A percentile compares a stretch with the other conserved stretches of the same genome.
These are phyloP conservation scores for Dalbergia cultrata DNA, from an alignment of 306 rosid genomes.

Conservation along the genomic window DNA sequence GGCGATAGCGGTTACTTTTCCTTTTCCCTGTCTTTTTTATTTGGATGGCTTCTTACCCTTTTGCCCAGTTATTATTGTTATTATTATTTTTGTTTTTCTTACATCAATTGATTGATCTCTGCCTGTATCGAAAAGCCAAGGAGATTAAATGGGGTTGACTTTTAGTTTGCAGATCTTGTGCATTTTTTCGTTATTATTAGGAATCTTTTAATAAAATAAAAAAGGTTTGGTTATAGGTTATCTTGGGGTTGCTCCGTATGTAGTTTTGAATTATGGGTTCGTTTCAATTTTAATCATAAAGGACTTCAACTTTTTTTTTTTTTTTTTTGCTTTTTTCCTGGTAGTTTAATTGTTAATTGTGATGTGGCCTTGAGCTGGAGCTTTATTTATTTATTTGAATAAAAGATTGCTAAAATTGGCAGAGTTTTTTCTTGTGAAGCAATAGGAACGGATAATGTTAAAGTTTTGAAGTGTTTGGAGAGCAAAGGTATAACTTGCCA, in stretches of 20 bases:
- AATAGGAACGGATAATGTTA: too few relatives aligned
- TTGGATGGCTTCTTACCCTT: neutral
- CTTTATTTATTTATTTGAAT: neutral
- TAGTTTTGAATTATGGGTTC: slow-evolving; percentile 22
- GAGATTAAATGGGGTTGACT: neutral
- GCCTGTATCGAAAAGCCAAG: neutral
- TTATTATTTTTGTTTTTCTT: neutral
- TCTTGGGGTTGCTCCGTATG: neutral
- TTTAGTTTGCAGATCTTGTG: slow-evolving; percentile 28
- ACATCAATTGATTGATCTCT: too few relatives aligned
- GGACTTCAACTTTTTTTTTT: neutral
- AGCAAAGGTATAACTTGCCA: neutral
- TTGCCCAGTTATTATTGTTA: neutral
- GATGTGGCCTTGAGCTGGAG: neutral
- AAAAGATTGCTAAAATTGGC: neutral
- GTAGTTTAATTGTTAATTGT: neutral
- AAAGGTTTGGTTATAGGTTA: neutral
- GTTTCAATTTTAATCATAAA: slow-evolving; percentile 11
- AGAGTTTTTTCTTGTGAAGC: neutral
- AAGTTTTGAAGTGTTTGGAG: neutral
- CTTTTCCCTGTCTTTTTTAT: neutral
- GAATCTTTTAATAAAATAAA: neutral
- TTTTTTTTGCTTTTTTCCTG: neutral
- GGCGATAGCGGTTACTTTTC: slow-evolving; percentile 74
- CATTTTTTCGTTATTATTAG: neutral